Base-by-base conservation (phyloP, 2,329 filamentous ascomycete species). In the Talaromyces sp. region DNA sequence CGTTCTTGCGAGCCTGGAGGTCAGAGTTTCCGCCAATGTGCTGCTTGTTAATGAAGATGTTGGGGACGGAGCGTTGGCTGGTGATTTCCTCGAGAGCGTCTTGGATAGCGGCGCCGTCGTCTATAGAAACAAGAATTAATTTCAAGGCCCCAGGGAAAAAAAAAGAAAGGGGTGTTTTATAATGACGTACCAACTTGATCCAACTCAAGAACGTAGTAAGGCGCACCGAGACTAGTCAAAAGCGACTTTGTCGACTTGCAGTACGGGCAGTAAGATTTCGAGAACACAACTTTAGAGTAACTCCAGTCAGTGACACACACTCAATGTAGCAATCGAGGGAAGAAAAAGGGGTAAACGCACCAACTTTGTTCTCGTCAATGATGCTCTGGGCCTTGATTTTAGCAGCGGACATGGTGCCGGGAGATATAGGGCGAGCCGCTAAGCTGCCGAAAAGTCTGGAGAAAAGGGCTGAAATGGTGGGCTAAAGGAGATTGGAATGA, bases 11-110 rank as follows among this genome's bases (percentile, higher is more conserved):
- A 62, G 81, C 84, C 81, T 93, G 89, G 69, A 96, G 79, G 72
- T 95, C 94, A 27, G 92, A 96, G 87, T 98, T 98, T 71, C 95
- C 95, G 69, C 95, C 95, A 77, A 99, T 96, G 81, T 97, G 94
- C 83, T 96, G 83, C 82, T 93, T 82, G 72, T 82, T 82, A 80
- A 99, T 98, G 84, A 91, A 98, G 82, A 97, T 91, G 84, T 98
- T 98, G 73, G 95, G 95, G 5, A 99, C 95, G 73, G 91, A 94
- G 74, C 88, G 85, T 85, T 99, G 95, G 78, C 86, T 84, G 65
- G 88, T 92, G 73, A 98, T 86, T 69, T 94, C 86, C 71, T 86
- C 79, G 67, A 99, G 91, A 29, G 93, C 92, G 70, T 88, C 84
- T 84, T 99, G 95, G 74, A 99, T 87, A 13, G 84, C 93, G 70